These are phyloP conservation scores for Sarocladium brachiariae DNA, from an alignment of 2,329 filamentous ascomycete species.

Conservation along the genomic window DNA sequence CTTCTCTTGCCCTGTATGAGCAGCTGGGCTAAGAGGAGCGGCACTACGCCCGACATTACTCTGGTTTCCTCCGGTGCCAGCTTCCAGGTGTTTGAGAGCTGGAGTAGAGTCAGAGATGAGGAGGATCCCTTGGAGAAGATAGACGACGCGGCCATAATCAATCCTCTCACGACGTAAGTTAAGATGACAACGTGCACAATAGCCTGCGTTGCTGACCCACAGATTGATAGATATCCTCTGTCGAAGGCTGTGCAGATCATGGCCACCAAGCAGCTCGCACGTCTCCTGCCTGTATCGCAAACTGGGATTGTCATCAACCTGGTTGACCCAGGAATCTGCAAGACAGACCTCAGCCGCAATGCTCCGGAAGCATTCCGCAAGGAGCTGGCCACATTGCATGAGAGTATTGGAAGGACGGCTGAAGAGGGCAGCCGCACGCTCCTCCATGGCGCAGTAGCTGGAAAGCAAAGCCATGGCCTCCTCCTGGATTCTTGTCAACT, in stretches of 20 bases:
- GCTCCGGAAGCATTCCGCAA: background rate
- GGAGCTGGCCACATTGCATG: background rate
- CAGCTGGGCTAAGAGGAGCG: conserved; percentile 25
- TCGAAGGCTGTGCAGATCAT: conserved; percentile 22
- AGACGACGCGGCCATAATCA: background rate
- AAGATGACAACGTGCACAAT: too few relatives aligned
- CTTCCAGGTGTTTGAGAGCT: conserved; percentile 10
- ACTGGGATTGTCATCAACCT: conserved; percentile 25
- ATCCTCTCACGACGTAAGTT: background rate
- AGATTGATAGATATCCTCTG: conserved; percentile 16
- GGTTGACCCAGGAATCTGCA: conserved; percentile 24
- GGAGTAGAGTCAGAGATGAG: conserved; percentile 1
- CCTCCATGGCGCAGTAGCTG: conserved; percentile 18
- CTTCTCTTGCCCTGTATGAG: conserved; percentile 35
- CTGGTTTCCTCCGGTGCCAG: conserved; percentile 31
- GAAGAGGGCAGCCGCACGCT: conserved; percentile 23
- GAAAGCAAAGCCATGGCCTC: conserved; percentile 21
- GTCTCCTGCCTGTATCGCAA: conserved; percentile 17
- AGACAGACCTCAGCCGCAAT: conserved; percentile 15
- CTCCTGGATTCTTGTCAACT: conserved; percentile 20
- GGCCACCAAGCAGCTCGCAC: conserved; percentile 20
- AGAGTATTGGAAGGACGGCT: conserved; percentile 11
- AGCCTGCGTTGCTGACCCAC: background rate
- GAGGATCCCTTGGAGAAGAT: conserved; percentile 2
- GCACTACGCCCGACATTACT: conserved; percentile 27